phyloP scores from a whole-genome alignment of 2,329 filamentous ascomycete species.

The Teratosphaeria gauchensis region DNA sequence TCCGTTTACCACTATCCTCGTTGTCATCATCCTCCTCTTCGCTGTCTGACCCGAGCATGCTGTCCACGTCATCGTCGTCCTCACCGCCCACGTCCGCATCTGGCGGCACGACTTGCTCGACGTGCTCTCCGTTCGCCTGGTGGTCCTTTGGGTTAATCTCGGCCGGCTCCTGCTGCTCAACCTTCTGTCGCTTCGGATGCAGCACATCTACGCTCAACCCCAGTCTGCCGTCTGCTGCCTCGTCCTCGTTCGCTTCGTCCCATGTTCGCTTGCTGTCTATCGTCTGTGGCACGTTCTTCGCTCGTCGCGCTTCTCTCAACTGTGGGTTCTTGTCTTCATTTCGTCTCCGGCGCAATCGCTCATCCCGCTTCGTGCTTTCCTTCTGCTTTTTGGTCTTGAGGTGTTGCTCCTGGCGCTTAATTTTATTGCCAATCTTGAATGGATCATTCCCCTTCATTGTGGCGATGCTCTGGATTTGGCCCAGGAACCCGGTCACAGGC shows the following conservation, averaged over 20 bases:
- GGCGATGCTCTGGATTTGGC: background rate
- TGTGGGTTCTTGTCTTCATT: slow-evolving; percentile 78
- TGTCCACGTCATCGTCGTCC: slow-evolving; percentile 23
- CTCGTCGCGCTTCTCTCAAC: slow-evolving; percentile 61
- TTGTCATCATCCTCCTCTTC: slow-evolving; percentile 17
- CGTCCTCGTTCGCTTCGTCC: slow-evolving; percentile 48
- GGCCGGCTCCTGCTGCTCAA: slow-evolving; percentile 17
- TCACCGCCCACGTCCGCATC: slow-evolving; percentile 7
- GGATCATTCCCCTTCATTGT: background rate
- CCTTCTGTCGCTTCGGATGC: slow-evolving; percentile 35
- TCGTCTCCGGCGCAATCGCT: slow-evolving; percentile 68
- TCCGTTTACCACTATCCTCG: slow-evolving; percentile 13
- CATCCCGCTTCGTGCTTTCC: slow-evolving; percentile 64
- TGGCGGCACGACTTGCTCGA: slow-evolving; percentile 4
- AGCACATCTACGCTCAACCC: slow-evolving; percentile 38
- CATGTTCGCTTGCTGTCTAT: slow-evolving; percentile 83
- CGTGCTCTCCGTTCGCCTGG: slow-evolving; percentile 4
- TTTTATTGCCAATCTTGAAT: slow-evolving; percentile 43
- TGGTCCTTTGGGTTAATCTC: slow-evolving; percentile 10
- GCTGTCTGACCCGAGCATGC: slow-evolving; percentile 10
- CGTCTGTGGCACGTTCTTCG: slow-evolving; percentile 68
- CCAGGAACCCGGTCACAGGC: background rate
- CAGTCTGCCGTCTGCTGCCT: slow-evolving; percentile 29
- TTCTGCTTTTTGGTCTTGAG: slow-evolving; percentile 69
- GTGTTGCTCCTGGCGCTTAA: slow-evolving; percentile 66